Percentiles rank a stretch among this genome's conserved stretches.
Evolutionary conservation across 2,329 filamentous ascomycete genomes (phyloP).

Genomic region (Colletotrichum viniferum): DNA sequence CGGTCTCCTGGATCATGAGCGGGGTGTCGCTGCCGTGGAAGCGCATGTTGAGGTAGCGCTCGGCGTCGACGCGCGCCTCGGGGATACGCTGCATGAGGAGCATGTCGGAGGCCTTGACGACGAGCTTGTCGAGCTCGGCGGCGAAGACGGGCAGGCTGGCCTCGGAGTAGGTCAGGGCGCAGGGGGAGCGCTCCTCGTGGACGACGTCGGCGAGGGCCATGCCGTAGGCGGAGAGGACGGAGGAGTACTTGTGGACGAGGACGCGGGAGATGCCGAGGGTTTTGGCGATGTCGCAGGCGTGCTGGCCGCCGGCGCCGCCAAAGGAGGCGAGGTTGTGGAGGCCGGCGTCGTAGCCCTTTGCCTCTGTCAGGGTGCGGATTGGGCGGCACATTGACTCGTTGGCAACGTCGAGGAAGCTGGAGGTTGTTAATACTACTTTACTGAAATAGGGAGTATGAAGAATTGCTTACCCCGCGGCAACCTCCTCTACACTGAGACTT

Average conservation of each 20-base stretch:
- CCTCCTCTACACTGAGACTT: slow-evolving; percentile 27
- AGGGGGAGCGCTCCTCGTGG: slow-evolving; percentile 35
- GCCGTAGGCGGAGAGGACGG: slow-evolving; percentile 43
- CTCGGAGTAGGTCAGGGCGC: slow-evolving; percentile 26
- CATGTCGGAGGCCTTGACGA: slow-evolving; percentile 35
- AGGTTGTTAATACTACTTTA: background rate
- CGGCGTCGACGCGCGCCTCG: slow-evolving; percentile 14
- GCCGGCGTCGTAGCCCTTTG: slow-evolving; percentile 36
- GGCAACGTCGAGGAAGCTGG: slow-evolving; percentile 37
- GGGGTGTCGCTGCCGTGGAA: slow-evolving; percentile 48
- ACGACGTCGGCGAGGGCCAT: slow-evolving; percentile 42
- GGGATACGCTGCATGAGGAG: slow-evolving; percentile 32
- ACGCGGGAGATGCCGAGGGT: slow-evolving; percentile 39
- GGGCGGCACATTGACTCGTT: slow-evolving; percentile 40
- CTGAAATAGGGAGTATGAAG: accelerated
- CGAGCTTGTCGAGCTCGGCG: slow-evolving; percentile 30
- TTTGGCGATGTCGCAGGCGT: slow-evolving; percentile 41
- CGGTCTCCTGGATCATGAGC: slow-evolving; percentile 41
- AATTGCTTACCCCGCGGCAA: slow-evolving; percentile 53
- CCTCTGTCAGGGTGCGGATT: slow-evolving; percentile 38
- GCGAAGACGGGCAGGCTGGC: slow-evolving; percentile 21
- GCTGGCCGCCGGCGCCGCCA: slow-evolving; percentile 42
- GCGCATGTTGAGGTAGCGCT: slow-evolving; percentile 48
- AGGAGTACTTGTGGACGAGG: slow-evolving; percentile 38
- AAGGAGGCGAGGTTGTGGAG: slow-evolving; percentile 40